A percentile compares a stretch with the other conserved stretches of the same genome.
phyloP scores from a whole-genome alignment of 257 asterid species.

The Ajuga chamaepitys region DNA sequence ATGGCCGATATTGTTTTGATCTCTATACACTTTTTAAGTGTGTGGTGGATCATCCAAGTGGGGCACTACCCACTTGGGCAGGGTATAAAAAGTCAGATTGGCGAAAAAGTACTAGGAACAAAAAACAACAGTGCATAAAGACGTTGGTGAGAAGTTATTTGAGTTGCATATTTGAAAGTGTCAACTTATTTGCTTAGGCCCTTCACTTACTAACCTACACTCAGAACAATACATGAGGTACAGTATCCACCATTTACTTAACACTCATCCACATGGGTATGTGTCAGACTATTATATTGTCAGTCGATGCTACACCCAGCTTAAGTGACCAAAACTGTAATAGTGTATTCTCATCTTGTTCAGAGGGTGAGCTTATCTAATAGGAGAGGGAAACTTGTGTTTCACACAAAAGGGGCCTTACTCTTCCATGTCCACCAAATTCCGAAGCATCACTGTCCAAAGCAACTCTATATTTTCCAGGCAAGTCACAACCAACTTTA shows the following conservation, averaged over 20 bases:
- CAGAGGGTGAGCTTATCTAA: neutral
- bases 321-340: neutral
- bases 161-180: too few species aligned
- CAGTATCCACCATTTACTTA: neutral
- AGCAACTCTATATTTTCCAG: slow-evolving; percentile 88
- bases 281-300: neutral
- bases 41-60: too few species aligned
- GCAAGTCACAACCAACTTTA: slow-evolving; percentile 92
- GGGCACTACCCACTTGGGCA: too few species aligned
- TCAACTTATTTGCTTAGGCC: neutral
- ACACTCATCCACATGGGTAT: neutral
- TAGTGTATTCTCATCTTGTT: neutral
- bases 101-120: too few species aligned
- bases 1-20: too few species aligned
- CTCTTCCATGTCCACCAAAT: slow-evolving; percentile 95
- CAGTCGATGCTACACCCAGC: neutral
- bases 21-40: too few species aligned
- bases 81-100: too few species aligned
- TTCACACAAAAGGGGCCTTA: slow-evolving; percentile 32
- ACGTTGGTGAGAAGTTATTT: too few species aligned
- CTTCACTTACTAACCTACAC: neutral
- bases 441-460: slow-evolving; percentile 91
- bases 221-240: neutral
- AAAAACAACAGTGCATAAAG: too few species aligned
- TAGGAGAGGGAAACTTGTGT: neutral